Conservation (phyloP, 192 early-diverging fungal species). For the Paraglomus brasilianum region DNA sequence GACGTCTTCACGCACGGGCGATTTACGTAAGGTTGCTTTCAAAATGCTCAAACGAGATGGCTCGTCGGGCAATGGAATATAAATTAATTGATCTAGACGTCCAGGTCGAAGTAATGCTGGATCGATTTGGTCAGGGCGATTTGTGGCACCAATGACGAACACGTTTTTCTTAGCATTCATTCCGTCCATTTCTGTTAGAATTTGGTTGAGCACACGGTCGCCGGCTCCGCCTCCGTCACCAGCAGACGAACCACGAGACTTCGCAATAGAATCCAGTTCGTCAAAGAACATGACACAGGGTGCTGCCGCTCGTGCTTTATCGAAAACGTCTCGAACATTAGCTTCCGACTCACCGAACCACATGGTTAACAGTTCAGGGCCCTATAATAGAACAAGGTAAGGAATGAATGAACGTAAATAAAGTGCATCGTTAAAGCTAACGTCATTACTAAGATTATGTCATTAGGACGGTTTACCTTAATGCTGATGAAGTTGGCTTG, state of each 20-base stretch:
- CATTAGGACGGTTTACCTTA: slow-evolving; percentile 56
- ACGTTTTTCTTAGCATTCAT: slow-evolving; percentile 99
- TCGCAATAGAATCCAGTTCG: slow-evolving; percentile 97
- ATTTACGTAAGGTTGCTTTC: slow-evolving; percentile 89
- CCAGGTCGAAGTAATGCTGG: slow-evolving; percentile 95
- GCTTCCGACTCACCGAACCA: slow-evolving; percentile 99
- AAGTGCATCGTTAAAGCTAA: not conserved
- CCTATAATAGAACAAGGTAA: slow-evolving; percentile 41
- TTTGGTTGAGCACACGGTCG: slow-evolving; percentile 98
- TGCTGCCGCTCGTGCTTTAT: slow-evolving; percentile 95
- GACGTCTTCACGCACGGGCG: slow-evolving; percentile 78
- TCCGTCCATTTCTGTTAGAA: slow-evolving; percentile 99
- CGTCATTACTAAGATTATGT: not conserved
- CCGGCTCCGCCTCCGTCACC: slow-evolving; percentile 85
- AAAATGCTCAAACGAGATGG: slow-evolving; percentile 82
- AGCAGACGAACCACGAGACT: slow-evolving; percentile 75
- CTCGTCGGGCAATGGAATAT: slow-evolving; percentile 94
- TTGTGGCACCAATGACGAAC: slow-evolving; percentile 99
- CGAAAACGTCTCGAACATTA: slow-evolving; percentile 98
- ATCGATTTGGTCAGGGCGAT: slow-evolving; percentile 98
- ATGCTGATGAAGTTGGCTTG: slow-evolving; percentile 99
- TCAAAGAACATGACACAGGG: slow-evolving; percentile 99
- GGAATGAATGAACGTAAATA: too few species aligned
- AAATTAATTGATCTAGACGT: slow-evolving; percentile 98
- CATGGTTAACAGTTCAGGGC: slow-evolving; percentile 98